phyloP scores from a whole-genome alignment of 345 rosid species.

The Chamaenerion angustifolium region DNA sequence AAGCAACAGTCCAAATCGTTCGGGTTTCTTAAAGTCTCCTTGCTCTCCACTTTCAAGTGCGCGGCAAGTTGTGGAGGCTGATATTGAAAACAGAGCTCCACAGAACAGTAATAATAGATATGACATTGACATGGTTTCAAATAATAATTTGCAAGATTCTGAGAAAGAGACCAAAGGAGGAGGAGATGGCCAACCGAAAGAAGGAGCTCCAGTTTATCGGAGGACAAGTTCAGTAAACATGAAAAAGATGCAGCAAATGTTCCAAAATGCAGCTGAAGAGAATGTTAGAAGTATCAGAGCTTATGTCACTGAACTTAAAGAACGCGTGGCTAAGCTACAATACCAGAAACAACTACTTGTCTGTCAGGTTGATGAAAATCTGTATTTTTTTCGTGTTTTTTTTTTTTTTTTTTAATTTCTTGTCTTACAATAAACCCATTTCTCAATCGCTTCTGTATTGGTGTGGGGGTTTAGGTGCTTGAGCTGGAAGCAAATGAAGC shows the following conservation, averaged over 20 bases:
- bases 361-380: constrained; percentile 50
- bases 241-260: constrained; percentile 99
- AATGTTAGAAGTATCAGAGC: constrained; percentile 90
- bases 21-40: constrained; percentile 68
- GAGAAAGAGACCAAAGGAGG: constrained; percentile 75
- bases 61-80: constrained; percentile 56
- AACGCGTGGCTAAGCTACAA: constrained; percentile 92
- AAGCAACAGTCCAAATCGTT: constrained; percentile 55
- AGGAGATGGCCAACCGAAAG: constrained; percentile 72
- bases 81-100: constrained; percentile 74
- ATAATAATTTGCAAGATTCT: constrained; percentile 24
- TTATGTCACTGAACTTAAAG: constrained; percentile 87
- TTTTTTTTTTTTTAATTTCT: too few relatives aligned
- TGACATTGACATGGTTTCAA: constrained; percentile 24
- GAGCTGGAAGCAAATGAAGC: constrained; percentile 96
- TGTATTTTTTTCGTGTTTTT: too few relatives aligned
- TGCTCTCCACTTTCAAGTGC: constrained; percentile 84
- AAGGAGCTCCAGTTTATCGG: constrained; percentile 56
- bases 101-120: constrained; percentile 16
- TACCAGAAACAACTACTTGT: constrained; percentile 99
- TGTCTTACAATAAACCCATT: too few relatives aligned
- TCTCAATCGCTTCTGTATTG: too few relatives aligned
- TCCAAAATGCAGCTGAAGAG: constrained; percentile 99
- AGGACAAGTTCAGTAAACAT: constrained; percentile 88
- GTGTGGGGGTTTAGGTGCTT: constrained; percentile 42